These are phyloP conservation scores for Yamadazyma scolyti DNA, from an alignment of 805 yeast species.

Conservation along the genomic window DNA sequence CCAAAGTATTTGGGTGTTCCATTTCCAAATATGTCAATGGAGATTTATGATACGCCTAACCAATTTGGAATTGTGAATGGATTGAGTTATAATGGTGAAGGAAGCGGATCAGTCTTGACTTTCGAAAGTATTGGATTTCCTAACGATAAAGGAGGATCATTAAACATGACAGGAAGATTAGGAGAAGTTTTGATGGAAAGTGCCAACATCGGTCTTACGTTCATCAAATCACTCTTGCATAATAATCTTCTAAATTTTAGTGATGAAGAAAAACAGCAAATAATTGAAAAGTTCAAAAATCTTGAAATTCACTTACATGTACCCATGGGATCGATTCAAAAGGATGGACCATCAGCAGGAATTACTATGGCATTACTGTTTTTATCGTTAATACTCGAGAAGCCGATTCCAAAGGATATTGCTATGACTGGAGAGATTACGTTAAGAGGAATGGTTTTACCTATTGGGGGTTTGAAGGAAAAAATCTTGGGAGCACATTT, in stretches of 20 bases:
- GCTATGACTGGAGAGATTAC: conserved; percentile 92
- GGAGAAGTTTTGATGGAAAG: conserved; percentile 81
- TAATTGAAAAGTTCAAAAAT: conserved; percentile 45
- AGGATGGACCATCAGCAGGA: conserved; percentile 48
- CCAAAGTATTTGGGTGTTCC: conserved; percentile 71
- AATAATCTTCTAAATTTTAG: conserved; percentile 28
- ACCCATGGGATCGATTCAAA: conserved; percentile 45
- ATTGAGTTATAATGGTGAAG: conserved; percentile 80
- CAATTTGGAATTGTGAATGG: conserved; percentile 80
- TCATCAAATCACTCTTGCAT: conserved; percentile 57
- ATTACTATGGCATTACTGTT: conserved; percentile 48
- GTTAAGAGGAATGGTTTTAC: conserved; percentile 70
- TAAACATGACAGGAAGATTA: conserved; percentile 74
- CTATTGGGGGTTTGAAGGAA: conserved; percentile 80
- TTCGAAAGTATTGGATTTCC: conserved; percentile 70
- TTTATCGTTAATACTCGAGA: conserved; percentile 39
- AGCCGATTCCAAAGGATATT: conserved; percentile 43
- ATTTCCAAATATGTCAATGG: conserved; percentile 32
- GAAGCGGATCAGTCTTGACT: conserved; percentile 75
- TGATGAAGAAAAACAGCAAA: conserved; percentile 22
- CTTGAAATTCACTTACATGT: conserved; percentile 56
- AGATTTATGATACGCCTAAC: conserved; percentile 17
- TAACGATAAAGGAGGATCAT: conserved; percentile 38
- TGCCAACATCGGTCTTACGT: conserved; percentile 72
- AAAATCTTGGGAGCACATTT: conserved; percentile 77